Evolutionary conservation across 2,329 filamentous ascomycete genomes (phyloP).

Genomic region (Myriosclerotinia curreyana): DNA sequence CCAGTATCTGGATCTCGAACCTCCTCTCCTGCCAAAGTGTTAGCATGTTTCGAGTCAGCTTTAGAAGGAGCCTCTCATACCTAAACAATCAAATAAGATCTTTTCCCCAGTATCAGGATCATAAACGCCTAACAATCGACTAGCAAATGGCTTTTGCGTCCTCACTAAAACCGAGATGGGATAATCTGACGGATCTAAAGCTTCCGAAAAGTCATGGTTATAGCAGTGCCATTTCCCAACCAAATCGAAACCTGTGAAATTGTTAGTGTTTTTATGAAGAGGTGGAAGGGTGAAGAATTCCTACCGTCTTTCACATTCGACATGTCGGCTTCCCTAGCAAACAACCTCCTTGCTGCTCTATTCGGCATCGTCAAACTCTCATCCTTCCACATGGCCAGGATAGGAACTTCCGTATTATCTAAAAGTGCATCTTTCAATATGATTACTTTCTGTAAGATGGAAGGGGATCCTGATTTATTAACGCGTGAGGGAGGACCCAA

Average conservation of each 20-base stretch:
- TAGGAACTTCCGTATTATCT: constrained; percentile 70
- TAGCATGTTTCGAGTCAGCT: neutral
- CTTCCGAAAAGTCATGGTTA: constrained; percentile 61
- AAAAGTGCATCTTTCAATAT: constrained; percentile 75
- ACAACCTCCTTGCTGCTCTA: constrained; percentile 50
- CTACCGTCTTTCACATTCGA: constrained; percentile 43
- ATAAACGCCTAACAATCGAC: constrained; percentile 61
- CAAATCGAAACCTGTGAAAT: constrained; percentile 46
- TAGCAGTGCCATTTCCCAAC: constrained; percentile 60
- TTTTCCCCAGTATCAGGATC: constrained; percentile 51
- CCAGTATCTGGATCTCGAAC: constrained; percentile 64
- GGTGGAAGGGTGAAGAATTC: neutral
- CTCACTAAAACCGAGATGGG: constrained; percentile 64
- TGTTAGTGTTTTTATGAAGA: neutral
- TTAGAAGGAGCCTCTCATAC: neutral
- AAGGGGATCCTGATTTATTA: constrained; percentile 56
- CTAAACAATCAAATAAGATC: constrained; percentile 62
- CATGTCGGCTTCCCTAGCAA: constrained; percentile 45
- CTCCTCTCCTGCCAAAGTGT: constrained; percentile 48
- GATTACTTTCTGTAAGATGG: constrained; percentile 68
- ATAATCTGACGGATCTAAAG: constrained; percentile 57
- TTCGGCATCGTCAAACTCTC: constrained; percentile 72
- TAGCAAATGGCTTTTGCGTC: constrained; percentile 58
- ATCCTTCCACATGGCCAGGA: constrained; percentile 79
- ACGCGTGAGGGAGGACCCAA: constrained; percentile 60